Evolutionary conservation across 805 yeast genomes (phyloP).

Genomic region (Barnettozyma botsteinii): DNA sequence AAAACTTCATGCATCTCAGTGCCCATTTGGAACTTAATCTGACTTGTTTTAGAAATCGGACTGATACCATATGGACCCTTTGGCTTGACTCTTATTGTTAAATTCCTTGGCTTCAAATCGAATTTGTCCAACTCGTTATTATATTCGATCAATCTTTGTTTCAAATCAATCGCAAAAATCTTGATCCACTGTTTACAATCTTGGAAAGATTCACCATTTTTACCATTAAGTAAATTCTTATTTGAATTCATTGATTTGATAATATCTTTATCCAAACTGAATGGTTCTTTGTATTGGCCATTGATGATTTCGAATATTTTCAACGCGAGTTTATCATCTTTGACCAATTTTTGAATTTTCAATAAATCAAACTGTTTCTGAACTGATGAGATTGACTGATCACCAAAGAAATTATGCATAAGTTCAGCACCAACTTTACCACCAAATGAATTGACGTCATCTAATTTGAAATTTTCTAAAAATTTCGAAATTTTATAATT

Average conservation of each 20-base stretch:
- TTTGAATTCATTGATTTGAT: conserved; percentile 85
- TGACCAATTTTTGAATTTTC: conserved; percentile 46
- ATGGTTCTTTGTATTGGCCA: conserved; percentile 52
- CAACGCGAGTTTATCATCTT: conserved; percentile 42
- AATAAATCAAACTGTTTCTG: conserved; percentile 30
- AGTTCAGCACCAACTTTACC: conserved; percentile 76
- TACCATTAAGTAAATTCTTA: conserved; percentile 61
- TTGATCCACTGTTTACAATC: conserved; percentile 70
- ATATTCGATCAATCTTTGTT: conserved; percentile 66
- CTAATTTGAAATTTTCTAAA: conserved; percentile 53
- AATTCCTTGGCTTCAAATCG: conserved; percentile 41
- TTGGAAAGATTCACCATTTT: conserved; percentile 41
- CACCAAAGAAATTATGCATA: conserved; percentile 43
- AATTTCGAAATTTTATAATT: conserved; percentile 45
- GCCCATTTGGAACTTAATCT: conserved; percentile 5
- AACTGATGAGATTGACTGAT: conserved; percentile 16
- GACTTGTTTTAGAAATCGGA: conserved; percentile 29
- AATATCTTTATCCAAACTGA: conserved; percentile 49
- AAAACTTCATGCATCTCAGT: conserved; percentile 11
- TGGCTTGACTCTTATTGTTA: conserved; percentile 31
- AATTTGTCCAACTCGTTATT: conserved; percentile 47
- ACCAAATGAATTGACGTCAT: conserved; percentile 86
- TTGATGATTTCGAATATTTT: conserved; percentile 56
- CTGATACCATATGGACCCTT: conserved; percentile 2
- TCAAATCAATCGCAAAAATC: conserved; percentile 76